A percentile compares a stretch with the other conserved stretches of the same genome.
phyloP scores from a whole-genome alignment of 1,284 basidiomycete genomes.

The Pholiota adiposa region DNA sequence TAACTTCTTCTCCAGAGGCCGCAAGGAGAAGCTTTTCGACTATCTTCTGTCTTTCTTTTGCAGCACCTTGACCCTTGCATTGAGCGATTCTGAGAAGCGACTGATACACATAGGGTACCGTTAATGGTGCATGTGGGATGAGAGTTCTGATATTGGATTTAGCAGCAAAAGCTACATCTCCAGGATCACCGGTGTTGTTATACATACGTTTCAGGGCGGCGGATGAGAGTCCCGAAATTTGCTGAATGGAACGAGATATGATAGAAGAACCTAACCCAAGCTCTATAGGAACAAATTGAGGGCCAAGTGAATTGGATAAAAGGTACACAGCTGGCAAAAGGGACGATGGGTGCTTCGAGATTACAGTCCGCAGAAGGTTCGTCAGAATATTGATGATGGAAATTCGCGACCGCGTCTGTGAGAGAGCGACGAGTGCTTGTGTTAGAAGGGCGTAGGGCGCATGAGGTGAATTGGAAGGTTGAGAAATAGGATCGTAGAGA shows the following conservation, averaged over 20 bases:
- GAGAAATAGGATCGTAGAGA: constrained; percentile 39
- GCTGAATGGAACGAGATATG: constrained; percentile 80
- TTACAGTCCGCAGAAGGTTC: constrained; percentile 77
- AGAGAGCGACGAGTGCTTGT: constrained; percentile 74
- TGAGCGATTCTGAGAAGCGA: constrained; percentile 67
- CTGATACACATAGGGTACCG: constrained; percentile 67
- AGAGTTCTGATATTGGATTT: constrained; percentile 81
- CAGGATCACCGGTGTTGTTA: constrained; percentile 71
- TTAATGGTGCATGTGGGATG: constrained; percentile 72
- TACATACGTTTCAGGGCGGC: constrained; percentile 71
- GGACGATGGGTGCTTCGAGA: constrained; percentile 69
- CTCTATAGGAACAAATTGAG: constrained; percentile 77
- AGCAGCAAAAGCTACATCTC: constrained; percentile 86
- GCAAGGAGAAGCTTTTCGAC: constrained; percentile 85
- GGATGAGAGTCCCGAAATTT: constrained; percentile 79
- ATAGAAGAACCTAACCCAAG: constrained; percentile 80
- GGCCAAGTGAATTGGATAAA: constrained; percentile 84
- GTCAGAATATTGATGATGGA: constrained; percentile 81
- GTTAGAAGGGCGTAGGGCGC: constrained; percentile 87
- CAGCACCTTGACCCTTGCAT: constrained; percentile 76
- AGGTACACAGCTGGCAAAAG: constrained; percentile 88
- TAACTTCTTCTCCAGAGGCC: constrained; percentile 85
- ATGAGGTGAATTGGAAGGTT: constrained; percentile 44
- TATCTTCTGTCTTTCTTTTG: constrained; percentile 77
- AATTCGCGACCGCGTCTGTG: constrained; percentile 82